Conservation (phyloP, 768 basidiomycete species). For the Inosperma sp. region DNA sequence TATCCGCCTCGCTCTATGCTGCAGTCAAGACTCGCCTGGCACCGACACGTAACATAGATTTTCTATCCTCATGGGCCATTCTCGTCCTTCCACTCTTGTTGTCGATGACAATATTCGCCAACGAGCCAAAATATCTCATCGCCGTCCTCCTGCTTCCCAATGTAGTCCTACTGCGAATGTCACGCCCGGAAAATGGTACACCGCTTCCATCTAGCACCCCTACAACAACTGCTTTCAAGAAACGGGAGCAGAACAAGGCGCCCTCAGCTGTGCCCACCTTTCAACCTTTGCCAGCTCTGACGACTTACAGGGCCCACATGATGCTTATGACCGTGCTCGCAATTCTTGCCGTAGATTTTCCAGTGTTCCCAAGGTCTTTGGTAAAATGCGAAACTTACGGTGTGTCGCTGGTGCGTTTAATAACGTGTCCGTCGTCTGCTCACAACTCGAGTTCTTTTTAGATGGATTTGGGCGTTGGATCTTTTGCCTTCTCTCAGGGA, state of each 20-base stretch:
- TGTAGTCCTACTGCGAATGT: constrained; percentile 40
- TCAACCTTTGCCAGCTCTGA: constrained; percentile 61
- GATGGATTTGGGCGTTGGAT: constrained; percentile 99
- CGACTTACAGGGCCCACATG: constrained; percentile 91
- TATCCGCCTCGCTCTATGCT: constrained; percentile 68
- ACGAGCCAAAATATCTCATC: constrained; percentile 49
- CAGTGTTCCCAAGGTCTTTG: constrained; percentile 79
- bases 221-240: too few relatives aligned
- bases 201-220: constrained; percentile 44
- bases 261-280: constrained; percentile 11
- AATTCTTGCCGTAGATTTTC: constrained; percentile 96
- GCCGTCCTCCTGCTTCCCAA: constrained; percentile 45
- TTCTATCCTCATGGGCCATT: constrained; percentile 53
- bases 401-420: constrained; percentile 72
- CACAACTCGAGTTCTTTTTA: constrained; percentile 28
- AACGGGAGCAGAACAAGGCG: too few relatives aligned
- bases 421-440: background rate
- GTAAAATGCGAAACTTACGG: constrained; percentile 96
- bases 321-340: constrained; percentile 86
- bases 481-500: constrained; percentile 96
- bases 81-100: constrained; percentile 77
- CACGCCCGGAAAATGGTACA: constrained; percentile 38
- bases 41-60: constrained; percentile 31
- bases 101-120: constrained; percentile 73
- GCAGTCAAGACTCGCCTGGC: constrained; percentile 49